A percentile compares a stretch with the other conserved stretches of the same genome.
Evolutionary conservation across 192 early-diverging fungal genomes (phyloP).

Genomic region (Diversispora eburnea): DNA sequence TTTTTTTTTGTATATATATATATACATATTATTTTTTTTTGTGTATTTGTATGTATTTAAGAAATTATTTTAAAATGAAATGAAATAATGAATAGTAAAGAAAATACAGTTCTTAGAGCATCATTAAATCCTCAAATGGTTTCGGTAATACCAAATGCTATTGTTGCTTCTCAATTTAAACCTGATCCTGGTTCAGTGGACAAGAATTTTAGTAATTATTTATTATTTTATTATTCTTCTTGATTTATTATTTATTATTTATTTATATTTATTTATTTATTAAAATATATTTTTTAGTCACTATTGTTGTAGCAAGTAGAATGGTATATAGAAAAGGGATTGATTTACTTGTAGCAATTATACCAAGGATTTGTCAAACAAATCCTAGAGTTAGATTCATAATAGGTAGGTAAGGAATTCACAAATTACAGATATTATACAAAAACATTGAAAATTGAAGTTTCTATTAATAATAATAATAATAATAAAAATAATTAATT

Average conservation of each 20-base stretch:
- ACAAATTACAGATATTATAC: background rate
- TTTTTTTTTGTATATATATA: background rate
- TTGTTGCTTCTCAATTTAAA: constrained; percentile 87
- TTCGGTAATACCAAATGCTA: constrained; percentile 95
- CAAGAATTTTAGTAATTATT: constrained; percentile 63
- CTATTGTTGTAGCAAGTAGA: constrained; percentile 89
- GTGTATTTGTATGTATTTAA: background rate
- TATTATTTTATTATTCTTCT: background rate
- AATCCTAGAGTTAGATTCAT: constrained; percentile 83
- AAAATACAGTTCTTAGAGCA: constrained; percentile 95
- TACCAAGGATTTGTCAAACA: constrained; percentile 85
- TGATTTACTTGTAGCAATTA: constrained; percentile 84
- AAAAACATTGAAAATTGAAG: background rate
- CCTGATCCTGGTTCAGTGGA: constrained; percentile 77
- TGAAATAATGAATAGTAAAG: constrained; percentile 64
- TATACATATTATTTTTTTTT: background rate
- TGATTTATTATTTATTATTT: constrained; percentile 5
- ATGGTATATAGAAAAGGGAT: constrained; percentile 94
- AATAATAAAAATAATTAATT: too few relatives aligned
- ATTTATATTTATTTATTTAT: background rate
- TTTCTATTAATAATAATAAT: background rate
- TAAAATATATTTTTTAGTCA: constrained; percentile 51
- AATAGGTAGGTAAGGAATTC: constrained; percentile 61
- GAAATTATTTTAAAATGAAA: too few relatives aligned
- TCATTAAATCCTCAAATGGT: constrained; percentile 85